Conservation (phyloP, 2,329 filamentous ascomycete species). For the Clonostachys chloroleuca region DNA sequence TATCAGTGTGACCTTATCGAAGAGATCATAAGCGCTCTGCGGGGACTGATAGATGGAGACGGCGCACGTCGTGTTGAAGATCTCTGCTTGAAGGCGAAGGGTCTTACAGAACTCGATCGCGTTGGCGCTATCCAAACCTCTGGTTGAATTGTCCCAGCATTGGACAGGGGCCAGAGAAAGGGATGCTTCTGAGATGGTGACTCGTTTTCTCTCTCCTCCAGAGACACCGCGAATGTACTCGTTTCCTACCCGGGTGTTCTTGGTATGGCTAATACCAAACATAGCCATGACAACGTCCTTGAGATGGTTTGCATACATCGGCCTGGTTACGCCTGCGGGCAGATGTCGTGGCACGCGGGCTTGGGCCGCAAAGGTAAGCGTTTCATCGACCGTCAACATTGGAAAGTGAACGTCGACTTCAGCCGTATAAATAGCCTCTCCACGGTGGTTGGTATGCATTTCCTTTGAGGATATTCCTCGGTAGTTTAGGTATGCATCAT, state of each 20-base stretch:
- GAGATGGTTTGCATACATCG: slow-evolving; percentile 38
- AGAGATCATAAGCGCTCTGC: slow-evolving; percentile 47
- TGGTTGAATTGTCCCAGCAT: slow-evolving; percentile 39
- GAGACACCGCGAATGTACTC: slow-evolving; percentile 48
- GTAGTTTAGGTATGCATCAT: slow-evolving; percentile 58
- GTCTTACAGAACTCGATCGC: slow-evolving; percentile 50
- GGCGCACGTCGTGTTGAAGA: slow-evolving; percentile 37
- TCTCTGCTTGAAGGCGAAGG: slow-evolving; percentile 41
- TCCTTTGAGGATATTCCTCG: slow-evolving; percentile 51
- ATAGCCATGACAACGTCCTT: slow-evolving; percentile 51
- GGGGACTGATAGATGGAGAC: slow-evolving; percentile 53
- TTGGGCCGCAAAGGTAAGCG: slow-evolving; percentile 55
- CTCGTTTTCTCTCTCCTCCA: slow-evolving; percentile 41
- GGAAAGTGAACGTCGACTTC: slow-evolving; percentile 62
- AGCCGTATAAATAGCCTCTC: slow-evolving; percentile 63
- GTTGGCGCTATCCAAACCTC: slow-evolving; percentile 47
- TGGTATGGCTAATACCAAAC: slow-evolving; percentile 49
- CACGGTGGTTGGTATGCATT: slow-evolving; percentile 49
- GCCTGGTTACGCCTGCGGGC: slow-evolving; percentile 35
- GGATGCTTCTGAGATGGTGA: slow-evolving; percentile 19
- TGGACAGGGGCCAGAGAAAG: slow-evolving; percentile 15
- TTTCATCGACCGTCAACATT: slow-evolving; percentile 54
- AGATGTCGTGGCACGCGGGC: slow-evolving; percentile 41
- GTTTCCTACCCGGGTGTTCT: slow-evolving; percentile 48
- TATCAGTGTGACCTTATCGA: slow-evolving; percentile 63